Evolutionary conservation across 2,329 filamentous ascomycete genomes (phyloP), one percentile per base, ranked within the genome.

Genomic region (Calonectria hongkongensis): DNA sequence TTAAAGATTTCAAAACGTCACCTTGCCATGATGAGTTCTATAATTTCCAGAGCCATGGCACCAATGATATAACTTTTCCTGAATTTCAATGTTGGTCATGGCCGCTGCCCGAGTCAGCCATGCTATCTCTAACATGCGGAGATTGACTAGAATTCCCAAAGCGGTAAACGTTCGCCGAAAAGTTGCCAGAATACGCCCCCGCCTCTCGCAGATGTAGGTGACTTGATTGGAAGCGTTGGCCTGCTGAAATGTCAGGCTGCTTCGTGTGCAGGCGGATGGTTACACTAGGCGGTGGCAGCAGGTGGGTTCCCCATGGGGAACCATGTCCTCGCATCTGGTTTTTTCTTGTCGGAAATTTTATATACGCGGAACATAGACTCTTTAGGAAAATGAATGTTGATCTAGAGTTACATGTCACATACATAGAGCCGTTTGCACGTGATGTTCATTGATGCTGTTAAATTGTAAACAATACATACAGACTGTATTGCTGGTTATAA

Each of bases 281-380:
- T 58, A 8, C 33, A 58, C 30, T 13, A 8, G n/a, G 2, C 21
- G n/a, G 33, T 58, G 33, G 51, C 6, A 8, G n/a, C 12, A 15
- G n/a, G 33, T 58, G 33, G 51, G n/a, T 41, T 58, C 54, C 54
- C 54, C 54, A 58, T 18, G 54, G 54, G 54, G 54, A 58, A 58
- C 54, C 54, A 58, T 58, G 54, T 41, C n/a, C 5, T 58, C 28
- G 3, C 43, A 18, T 8, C 12, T 4, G 33, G 18, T 2, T 21
- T 13, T 4, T 5, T 45, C 41, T 58, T 25, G 30, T 30, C 18
- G 27, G 51, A 30, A 25, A 21, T 39, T 33, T 54, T 54, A 21
- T 25, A 41, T 25, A 25, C n/a, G 25, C n/a, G 16, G 43, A 27
- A 39, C 12, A 2, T 5, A 12, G 2, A 27, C 25, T 39, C 3